phyloP scores from a whole-genome alignment of 1,284 basidiomycete species.

The Pseudozyma tsukubaensis region DNA sequence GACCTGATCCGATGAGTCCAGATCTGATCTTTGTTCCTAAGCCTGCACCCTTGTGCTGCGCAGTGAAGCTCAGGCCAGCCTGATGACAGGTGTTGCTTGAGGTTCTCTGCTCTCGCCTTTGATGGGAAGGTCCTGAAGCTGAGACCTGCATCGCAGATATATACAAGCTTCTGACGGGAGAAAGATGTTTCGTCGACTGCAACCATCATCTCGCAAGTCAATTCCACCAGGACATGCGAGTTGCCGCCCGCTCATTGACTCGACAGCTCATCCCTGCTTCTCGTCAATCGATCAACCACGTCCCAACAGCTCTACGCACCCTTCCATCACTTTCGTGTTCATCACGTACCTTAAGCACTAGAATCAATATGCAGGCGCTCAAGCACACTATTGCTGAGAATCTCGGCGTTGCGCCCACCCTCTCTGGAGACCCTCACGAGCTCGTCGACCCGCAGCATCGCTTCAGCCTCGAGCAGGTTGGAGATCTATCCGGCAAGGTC shows the following conservation, averaged over 20 bases:
- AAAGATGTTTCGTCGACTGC: background rate
- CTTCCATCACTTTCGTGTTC: background rate
- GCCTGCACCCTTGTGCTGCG: background rate
- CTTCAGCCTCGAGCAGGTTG: conserved; percentile 22
- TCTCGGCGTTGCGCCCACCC: conserved; percentile 27
- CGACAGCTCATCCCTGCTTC: background rate
- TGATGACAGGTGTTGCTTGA: background rate
- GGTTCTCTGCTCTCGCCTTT: background rate
- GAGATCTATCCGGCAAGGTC: conserved; percentile 25
- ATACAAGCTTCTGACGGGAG: background rate
- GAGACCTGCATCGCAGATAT: background rate
- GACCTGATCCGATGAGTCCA: background rate
- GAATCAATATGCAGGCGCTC: conserved; percentile 17
- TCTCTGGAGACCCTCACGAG: conserved; percentile 26
- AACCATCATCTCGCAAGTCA: background rate
- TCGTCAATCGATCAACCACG: background rate
- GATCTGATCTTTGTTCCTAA: too few relatives aligned
- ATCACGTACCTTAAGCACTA: background rate
- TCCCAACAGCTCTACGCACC: background rate
- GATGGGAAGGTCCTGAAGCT: too few relatives aligned
- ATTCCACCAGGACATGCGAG: background rate
- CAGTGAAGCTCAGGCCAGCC: background rate
- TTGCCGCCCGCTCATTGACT: background rate
- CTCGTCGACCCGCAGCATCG: conserved; percentile 24
- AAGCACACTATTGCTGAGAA: conserved; percentile 30